These are phyloP conservation scores for Leccinum pachyderme DNA, from an alignment of 1,284 basidiomycete genomes.

Conservation along the genomic window DNA sequence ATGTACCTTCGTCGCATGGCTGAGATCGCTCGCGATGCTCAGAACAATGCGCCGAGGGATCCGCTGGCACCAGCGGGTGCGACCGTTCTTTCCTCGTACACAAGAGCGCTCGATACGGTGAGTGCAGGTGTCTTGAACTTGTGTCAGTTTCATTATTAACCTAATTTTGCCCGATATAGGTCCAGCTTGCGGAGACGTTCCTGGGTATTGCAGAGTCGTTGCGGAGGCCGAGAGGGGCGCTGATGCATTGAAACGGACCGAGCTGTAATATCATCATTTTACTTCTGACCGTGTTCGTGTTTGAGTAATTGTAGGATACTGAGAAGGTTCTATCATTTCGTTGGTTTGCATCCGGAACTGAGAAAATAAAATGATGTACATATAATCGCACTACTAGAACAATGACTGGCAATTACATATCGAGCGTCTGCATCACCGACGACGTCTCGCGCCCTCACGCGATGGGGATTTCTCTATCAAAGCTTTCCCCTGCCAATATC, in stretches of 20 bases:
- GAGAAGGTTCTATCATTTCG: too few species aligned
- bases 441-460: too few species aligned
- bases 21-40: constrained; percentile 49
- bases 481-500: too few species aligned
- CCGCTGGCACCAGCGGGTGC: constrained; percentile 39
- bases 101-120: constrained; percentile 55
- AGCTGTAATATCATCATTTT: neutral
- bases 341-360: too few species aligned
- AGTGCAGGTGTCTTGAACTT: constrained; percentile 11
- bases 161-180: constrained; percentile 30
- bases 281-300: neutral
- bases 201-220: constrained; percentile 60
- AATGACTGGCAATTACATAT: neutral
- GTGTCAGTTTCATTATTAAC: neutral
- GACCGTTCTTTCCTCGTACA: constrained; percentile 48
- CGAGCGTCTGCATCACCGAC: neutral
- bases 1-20: constrained; percentile 49
- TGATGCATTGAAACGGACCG: constrained; percentile 34
- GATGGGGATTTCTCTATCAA: too few species aligned
- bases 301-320: neutral
- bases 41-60: constrained; percentile 47
- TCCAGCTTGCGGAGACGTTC: constrained; percentile 59
- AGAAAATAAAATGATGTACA: too few species aligned
- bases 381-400: too few species aligned
- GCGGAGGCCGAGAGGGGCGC: constrained; percentile 51